phyloP scores from a whole-genome alignment of 257 asterid genomes.

The Penstemon newberryi region DNA sequence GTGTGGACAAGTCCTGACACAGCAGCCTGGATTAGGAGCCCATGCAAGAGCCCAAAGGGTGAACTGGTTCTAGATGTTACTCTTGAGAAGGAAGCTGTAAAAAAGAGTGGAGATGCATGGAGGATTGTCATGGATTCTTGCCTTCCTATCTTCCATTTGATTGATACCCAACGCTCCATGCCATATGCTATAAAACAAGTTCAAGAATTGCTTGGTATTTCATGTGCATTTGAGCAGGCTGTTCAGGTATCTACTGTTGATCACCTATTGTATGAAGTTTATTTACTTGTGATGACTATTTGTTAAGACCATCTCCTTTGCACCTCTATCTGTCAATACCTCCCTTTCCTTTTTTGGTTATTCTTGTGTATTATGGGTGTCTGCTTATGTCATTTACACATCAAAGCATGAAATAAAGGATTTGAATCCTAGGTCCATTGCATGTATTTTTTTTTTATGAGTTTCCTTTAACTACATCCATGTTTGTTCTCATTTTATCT shows the following conservation, averaged over 20 bases:
- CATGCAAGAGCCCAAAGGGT: slow-evolving; percentile 59
- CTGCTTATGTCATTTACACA: background rate
- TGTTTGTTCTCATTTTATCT: slow-evolving; percentile 6
- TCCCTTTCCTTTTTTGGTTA: background rate
- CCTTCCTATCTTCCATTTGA: slow-evolving; percentile 74
- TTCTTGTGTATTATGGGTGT: background rate
- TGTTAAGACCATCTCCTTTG: slow-evolving; percentile 1
- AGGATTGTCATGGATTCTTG: slow-evolving; percentile 87
- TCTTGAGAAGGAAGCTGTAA: slow-evolving; percentile 77
- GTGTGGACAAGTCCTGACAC: slow-evolving; percentile 76
- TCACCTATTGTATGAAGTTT: background rate
- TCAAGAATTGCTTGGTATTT: slow-evolving; percentile 88
- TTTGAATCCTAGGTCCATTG: slow-evolving; percentile 4
- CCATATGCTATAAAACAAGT: slow-evolving; percentile 92
- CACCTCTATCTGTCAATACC: background rate
- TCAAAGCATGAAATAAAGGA: slow-evolving; percentile 8
- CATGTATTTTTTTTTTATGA: background rate
- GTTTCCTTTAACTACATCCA: background rate
- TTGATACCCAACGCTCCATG: slow-evolving; percentile 72
- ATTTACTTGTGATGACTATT: slow-evolving; percentile 9
- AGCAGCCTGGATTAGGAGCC: slow-evolving; percentile 75
- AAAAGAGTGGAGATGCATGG: slow-evolving; percentile 92
- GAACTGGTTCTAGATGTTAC: slow-evolving; percentile 79
- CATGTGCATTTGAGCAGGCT: slow-evolving; percentile 98
- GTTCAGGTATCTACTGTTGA: slow-evolving; percentile 67